Percentiles rank a stretch among this genome's conserved stretches.
Conservation (phyloP, 2,329 filamentous ascomycete species). For the Cladosporium oxysporum region DNA sequence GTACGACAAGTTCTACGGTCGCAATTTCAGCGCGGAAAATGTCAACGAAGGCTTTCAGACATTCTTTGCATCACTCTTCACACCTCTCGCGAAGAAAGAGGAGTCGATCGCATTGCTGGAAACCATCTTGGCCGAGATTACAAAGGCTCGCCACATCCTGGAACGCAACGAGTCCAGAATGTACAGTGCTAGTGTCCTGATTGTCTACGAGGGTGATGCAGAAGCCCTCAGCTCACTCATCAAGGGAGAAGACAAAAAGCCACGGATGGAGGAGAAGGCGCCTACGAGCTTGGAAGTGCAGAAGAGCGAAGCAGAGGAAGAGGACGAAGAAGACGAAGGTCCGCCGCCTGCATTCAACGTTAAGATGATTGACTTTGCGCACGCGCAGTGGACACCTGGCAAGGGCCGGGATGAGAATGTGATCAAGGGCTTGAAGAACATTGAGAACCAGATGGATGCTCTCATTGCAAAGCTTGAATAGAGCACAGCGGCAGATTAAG, state of each 20-base stretch:
- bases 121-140: conserved; percentile 39
- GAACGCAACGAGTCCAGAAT: conserved; percentile 66
- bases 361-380: conserved; percentile 95
- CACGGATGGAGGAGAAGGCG: conserved; percentile 27
- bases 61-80: conserved; percentile 50
- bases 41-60: conserved; percentile 60
- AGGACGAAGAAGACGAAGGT: conserved; percentile 50
- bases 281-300: conserved; percentile 45
- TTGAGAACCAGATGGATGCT: conserved; percentile 37
- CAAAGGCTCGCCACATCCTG: conserved; percentile 54
- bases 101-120: conserved; percentile 47
- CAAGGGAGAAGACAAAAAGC: conserved; percentile 36
- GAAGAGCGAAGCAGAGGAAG: conserved; percentile 53
- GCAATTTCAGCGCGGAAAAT: conserved; percentile 57
- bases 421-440: conserved; percentile 62
- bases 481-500: background rate
- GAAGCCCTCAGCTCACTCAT: conserved; percentile 54
- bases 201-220: conserved; percentile 67
- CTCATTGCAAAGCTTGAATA: conserved; percentile 32
- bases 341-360: conserved; percentile 71
- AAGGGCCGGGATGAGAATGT: conserved; percentile 88
- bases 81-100: conserved; percentile 43
- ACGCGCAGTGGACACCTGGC: conserved; percentile 80
- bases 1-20: conserved; percentile 68
- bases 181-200: conserved; percentile 65